Percentiles rank a stretch among this genome's conserved stretches.
These are phyloP conservation scores for Fusarium sp. DNA, from an alignment of 2,329 filamentous ascomycete genomes.

Conservation along the genomic window DNA sequence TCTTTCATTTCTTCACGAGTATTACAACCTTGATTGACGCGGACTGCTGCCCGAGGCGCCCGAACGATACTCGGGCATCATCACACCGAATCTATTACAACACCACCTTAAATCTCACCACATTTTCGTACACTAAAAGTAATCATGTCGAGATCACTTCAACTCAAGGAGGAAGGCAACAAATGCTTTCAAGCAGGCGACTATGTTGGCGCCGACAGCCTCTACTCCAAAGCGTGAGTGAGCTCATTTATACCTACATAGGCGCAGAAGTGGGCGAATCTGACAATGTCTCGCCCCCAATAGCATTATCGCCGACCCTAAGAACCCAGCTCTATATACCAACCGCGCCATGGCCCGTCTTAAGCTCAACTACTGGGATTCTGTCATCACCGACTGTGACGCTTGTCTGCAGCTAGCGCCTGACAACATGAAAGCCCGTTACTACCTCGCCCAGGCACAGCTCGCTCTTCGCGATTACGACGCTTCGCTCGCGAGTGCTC, in stretches of 20 bases:
- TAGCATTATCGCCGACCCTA: slow-evolving; percentile 83
- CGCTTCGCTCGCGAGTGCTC: slow-evolving; percentile 79
- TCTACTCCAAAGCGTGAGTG: slow-evolving; percentile 80
- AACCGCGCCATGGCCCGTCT: slow-evolving; percentile 90
- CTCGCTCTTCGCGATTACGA: slow-evolving; percentile 76
- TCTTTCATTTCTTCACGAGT: not conserved
- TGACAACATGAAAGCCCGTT: slow-evolving; percentile 83
- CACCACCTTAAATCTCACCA: slow-evolving; percentile 2
- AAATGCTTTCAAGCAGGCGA: slow-evolving; percentile 75
- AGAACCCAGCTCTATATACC: slow-evolving; percentile 85
- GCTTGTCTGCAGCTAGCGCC: slow-evolving; percentile 79
- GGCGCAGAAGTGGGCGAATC: slow-evolving; percentile 13
- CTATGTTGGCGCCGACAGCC: slow-evolving; percentile 74
- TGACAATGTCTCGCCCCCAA: slow-evolving; percentile 15
- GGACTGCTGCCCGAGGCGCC: not conserved
- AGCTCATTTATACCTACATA: slow-evolving; percentile 49
- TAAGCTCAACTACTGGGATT: slow-evolving; percentile 80
- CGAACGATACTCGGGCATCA: not conserved
- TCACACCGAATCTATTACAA: slow-evolving; percentile 1
- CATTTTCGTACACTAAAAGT: not conserved
- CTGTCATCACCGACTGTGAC: slow-evolving; percentile 83
- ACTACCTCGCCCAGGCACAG: slow-evolving; percentile 87
- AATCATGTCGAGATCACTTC: slow-evolving; percentile 56
- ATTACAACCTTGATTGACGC: not conserved
- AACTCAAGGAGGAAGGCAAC: slow-evolving; percentile 74